These are phyloP conservation scores for Tolypocladium capitatum DNA, from an alignment of 2,329 filamentous ascomycete species.

Conservation along the genomic window DNA sequence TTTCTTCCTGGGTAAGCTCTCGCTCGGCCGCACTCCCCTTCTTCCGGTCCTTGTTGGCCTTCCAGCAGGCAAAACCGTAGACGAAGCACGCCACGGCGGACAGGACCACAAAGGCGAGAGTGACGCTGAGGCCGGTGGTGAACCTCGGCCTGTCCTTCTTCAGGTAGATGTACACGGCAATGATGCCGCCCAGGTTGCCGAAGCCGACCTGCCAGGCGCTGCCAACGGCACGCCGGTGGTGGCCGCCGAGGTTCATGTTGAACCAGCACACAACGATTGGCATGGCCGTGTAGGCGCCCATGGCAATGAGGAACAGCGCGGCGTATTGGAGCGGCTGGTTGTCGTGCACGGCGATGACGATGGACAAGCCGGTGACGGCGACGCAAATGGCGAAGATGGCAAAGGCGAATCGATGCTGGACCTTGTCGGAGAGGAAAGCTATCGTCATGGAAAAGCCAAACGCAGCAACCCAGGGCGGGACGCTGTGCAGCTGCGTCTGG, in stretches of 20 bases:
- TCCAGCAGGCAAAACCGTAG: slow-evolving; percentile 46
- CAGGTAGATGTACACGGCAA: slow-evolving; percentile 59
- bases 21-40: slow-evolving; percentile 26
- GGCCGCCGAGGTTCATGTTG: slow-evolving; percentile 65
- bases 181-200: slow-evolving; percentile 68
- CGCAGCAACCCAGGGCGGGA: slow-evolving; percentile 50
- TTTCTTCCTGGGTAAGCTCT: slow-evolving; percentile 46
- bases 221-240: slow-evolving; percentile 56
- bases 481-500: slow-evolving; percentile 43
- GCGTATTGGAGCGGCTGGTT: slow-evolving; percentile 58
- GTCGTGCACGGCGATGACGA: slow-evolving; percentile 59
- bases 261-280: slow-evolving; percentile 78
- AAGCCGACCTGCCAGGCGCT: slow-evolving; percentile 68
- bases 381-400: slow-evolving; percentile 55
- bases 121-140: slow-evolving; percentile 63
- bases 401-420: slow-evolving; percentile 63
- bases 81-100: slow-evolving; percentile 45
- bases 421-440: slow-evolving; percentile 57
- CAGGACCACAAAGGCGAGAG: slow-evolving; percentile 58
- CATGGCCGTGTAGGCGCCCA: slow-evolving; percentile 77
- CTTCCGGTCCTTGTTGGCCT: slow-evolving; percentile 48
- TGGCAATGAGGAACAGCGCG: slow-evolving; percentile 69
- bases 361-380: slow-evolving; percentile 60
- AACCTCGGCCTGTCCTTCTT: slow-evolving; percentile 54
- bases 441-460: slow-evolving; percentile 69